Base-by-base conservation (phyloP, 2,329 filamentous ascomycete genomes). In the Phyllosticta citribraziliensis region DNA sequence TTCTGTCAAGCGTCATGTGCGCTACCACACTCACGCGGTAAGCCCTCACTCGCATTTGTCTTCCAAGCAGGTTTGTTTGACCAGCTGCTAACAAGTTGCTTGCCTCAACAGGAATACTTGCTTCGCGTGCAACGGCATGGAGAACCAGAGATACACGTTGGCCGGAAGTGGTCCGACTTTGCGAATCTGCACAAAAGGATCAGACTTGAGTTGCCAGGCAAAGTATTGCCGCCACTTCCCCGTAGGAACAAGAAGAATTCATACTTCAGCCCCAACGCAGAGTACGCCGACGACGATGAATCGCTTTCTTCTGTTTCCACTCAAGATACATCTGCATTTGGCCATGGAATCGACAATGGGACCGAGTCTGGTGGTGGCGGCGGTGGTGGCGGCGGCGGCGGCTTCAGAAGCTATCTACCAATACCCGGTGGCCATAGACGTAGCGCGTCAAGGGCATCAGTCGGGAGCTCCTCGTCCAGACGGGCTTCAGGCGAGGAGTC, bases 21-120 rank as follows among this genome's bases (percentile, higher is more conserved):
- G 93, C 62, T 86, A 94, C 69, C 94, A 97, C 73, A 89, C 91
- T 68, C 93, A 97, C 79, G 91, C 94, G 58, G 89, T 91, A 77
- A 75, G 86, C 40, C 40, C 19, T 19, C n/a, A n/a, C 17, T 47
- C 1, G 19, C 40, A 5, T 47, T n/a, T 47, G 6, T n/a, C 6
- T 78, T 30, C n/a, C 2, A 33, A 24, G 17, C 19, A 27, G 30
- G 51, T n/a, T 11, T 52, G n/a, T 12, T 9, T 14, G 35, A 20
- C 20, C 27, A n/a, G 30, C 58, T 40, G 40, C 17, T 55, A 51
- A 20, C 33, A 50, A 50, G 9, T 61, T 56, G 12, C 12, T 19
- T 25, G 17, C 3, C 24, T n/a, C 24, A 51, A 14, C 52, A 91
- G 88, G 90, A 97, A 78, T 99, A 97, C 68, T 76, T 99, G 55